Evolutionary conservation across 306 rosid genomes (phyloP).

Genomic region (Castanopsis chinensis): DNA sequence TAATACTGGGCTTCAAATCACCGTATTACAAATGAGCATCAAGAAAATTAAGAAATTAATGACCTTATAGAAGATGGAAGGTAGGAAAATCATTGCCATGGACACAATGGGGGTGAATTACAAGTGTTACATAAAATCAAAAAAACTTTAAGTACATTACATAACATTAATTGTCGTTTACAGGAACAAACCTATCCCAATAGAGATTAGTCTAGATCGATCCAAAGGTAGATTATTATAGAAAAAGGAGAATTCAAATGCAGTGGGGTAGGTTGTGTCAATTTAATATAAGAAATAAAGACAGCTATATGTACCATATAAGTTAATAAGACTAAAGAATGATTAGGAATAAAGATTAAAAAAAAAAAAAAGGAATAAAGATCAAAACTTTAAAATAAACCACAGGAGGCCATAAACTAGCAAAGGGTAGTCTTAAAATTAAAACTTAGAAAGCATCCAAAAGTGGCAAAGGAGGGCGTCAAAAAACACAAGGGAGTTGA

Average conservation of each 20-base stretch:
- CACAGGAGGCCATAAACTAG: conserved; percentile 8
- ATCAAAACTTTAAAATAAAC: not conserved
- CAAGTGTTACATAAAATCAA: not conserved
- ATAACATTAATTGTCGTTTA: too few relatives aligned
- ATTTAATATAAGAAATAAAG: not conserved
- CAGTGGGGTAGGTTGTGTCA: not conserved
- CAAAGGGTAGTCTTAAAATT: not conserved
- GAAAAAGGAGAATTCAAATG: not conserved
- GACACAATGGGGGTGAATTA: not conserved
- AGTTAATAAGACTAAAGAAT: not conserved
- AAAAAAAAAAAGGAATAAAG: not conserved
- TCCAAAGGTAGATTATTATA: too few relatives aligned
- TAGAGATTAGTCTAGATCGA: too few relatives aligned
- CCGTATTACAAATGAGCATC: not conserved
- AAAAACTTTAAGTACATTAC: too few relatives aligned
- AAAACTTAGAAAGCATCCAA: conserved; percentile 14
- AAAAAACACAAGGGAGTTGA: conserved; percentile 14
- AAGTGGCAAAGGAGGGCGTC: conserved; percentile 17
- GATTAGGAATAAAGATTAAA: not conserved
- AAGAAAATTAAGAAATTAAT: not conserved
- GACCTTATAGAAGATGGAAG: not conserved
- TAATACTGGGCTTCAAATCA: not conserved
- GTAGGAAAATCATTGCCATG: not conserved
- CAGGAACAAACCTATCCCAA: too few relatives aligned
- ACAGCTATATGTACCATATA: too few relatives aligned